phyloP scores from a whole-genome alignment of 2,329 filamentous ascomycete genomes.

The Lasiodiplodia sp. region DNA sequence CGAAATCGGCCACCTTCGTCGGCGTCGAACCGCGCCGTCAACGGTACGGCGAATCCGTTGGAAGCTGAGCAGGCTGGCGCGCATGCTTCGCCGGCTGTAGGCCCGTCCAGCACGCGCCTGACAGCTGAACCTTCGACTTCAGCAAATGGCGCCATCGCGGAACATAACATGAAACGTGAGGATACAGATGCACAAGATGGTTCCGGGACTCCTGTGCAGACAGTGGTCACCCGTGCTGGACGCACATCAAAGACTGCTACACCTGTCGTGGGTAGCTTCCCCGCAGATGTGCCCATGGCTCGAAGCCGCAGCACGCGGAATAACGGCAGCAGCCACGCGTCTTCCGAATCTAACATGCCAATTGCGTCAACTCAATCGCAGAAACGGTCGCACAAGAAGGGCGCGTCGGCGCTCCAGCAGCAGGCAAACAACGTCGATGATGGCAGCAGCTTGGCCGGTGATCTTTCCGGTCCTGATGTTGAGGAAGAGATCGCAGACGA shows the following conservation, averaged over 20 bases:
- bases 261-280: slow-evolving; percentile 53
- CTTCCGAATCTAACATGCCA: slow-evolving; percentile 49
- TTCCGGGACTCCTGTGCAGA: slow-evolving; percentile 44
- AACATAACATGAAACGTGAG: slow-evolving; percentile 54
- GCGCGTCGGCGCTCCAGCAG: slow-evolving; percentile 37
- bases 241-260: slow-evolving; percentile 57
- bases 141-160: slow-evolving; percentile 12
- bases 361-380: slow-evolving; percentile 37
- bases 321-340: slow-evolving; percentile 44
- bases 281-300: slow-evolving; percentile 48
- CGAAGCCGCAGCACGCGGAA: slow-evolving; percentile 53
- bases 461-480: slow-evolving; percentile 36
- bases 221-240: slow-evolving; percentile 43
- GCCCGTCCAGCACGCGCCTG: background rate
- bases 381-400: slow-evolving; percentile 48
- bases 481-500: slow-evolving; percentile 45
- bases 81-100: background rate
- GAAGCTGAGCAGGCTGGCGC: slow-evolving; percentile 17
- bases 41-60: slow-evolving; percentile 6
- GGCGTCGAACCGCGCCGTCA: slow-evolving; percentile 40
- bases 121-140: slow-evolving; percentile 12
- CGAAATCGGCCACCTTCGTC: slow-evolving; percentile 44
- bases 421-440: slow-evolving; percentile 32
- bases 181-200: slow-evolving; percentile 54
- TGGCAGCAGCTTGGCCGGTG: slow-evolving; percentile 29